phyloP scores from a whole-genome alignment of 2,329 filamentous ascomycete species.

The Eutypa lata region DNA sequence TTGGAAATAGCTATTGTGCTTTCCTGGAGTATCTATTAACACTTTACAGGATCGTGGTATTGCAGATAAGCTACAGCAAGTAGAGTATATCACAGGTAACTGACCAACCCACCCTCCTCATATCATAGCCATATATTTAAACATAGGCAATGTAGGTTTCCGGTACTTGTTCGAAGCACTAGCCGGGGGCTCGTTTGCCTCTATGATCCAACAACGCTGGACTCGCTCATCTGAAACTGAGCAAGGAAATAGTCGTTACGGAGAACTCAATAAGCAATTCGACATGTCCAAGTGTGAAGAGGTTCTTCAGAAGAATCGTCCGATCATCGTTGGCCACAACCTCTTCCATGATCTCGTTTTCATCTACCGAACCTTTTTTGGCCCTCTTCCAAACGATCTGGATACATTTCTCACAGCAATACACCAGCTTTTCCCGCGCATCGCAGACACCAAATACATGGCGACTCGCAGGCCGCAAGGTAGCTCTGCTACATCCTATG shows the following conservation, averaged over 20 bases:
- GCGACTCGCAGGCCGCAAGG: slow-evolving; percentile 34
- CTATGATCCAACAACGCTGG: slow-evolving; percentile 9
- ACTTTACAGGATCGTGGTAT: background rate
- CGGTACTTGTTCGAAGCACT: slow-evolving; percentile 33
- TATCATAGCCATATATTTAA: background rate
- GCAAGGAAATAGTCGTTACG: background rate
- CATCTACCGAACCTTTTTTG: slow-evolving; percentile 61
- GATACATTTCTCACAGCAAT: slow-evolving; percentile 50
- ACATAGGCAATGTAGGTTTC: slow-evolving; percentile 19
- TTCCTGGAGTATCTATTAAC: background rate
- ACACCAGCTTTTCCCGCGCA: slow-evolving; percentile 42
- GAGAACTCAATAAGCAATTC: slow-evolving; percentile 5
- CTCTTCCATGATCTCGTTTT: slow-evolving; percentile 63
- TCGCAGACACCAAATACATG: slow-evolving; percentile 62
- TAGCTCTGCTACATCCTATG: background rate
- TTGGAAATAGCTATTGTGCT: too few species aligned
- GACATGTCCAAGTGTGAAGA: slow-evolving; percentile 18
- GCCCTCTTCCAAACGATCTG: slow-evolving; percentile 49
- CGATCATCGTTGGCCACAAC: slow-evolving; percentile 61
- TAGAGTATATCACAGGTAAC: background rate
- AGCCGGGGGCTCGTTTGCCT: slow-evolving; percentile 24
- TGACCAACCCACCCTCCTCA: background rate
- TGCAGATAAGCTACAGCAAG: background rate
- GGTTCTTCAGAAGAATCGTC: slow-evolving; percentile 25
- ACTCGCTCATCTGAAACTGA: background rate